Conservation (phyloP, 2,329 filamentous ascomycete species). For the Trichoderma hamatum region DNA sequence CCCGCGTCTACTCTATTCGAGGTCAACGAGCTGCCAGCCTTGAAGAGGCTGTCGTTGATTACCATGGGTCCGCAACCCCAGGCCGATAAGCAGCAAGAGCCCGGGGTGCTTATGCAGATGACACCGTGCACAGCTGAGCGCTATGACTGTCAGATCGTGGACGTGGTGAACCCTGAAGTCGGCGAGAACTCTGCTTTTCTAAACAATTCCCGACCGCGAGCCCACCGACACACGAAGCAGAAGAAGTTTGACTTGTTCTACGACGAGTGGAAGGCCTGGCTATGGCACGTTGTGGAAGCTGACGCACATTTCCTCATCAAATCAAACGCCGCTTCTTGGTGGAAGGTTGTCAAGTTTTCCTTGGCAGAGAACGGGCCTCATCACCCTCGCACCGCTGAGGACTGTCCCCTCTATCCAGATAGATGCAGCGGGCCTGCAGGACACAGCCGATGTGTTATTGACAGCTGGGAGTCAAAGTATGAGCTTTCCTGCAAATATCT, state of each 20-base stretch:
- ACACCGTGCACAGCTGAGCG: conserved; percentile 8
- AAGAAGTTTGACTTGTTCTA: neutral
- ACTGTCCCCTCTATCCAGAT: neutral
- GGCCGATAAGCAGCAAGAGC: neutral
- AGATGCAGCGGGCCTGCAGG: conserved; percentile 5
- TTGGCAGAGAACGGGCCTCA: neutral
- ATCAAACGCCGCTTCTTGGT: conserved; percentile 3
- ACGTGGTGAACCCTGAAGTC: conserved; percentile 6
- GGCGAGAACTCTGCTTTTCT: conserved; percentile 18
- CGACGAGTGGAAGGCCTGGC: conserved; percentile 20
- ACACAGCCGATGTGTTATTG: conserved; percentile 15
- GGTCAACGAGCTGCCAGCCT: conserved; percentile 8
- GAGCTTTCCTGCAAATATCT: conserved; percentile 21
- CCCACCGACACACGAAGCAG: neutral
- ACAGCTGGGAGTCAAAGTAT: conserved; percentile 19
- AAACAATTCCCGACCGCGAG: conserved; percentile 13
- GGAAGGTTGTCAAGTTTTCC: conserved; percentile 22
- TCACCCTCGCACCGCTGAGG: neutral
- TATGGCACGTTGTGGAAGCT: conserved; percentile 17
- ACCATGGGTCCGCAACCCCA: conserved; percentile 17
- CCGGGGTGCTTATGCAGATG: conserved; percentile 7
- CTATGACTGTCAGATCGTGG: conserved; percentile 20
- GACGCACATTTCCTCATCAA: conserved; percentile 2
- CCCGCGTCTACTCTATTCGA: conserved; percentile 9
- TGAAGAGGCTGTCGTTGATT: conserved; percentile 21